phyloP scores from a whole-genome alignment of 2,329 filamentous ascomycete species.

The Epichloe sylvatica region DNA sequence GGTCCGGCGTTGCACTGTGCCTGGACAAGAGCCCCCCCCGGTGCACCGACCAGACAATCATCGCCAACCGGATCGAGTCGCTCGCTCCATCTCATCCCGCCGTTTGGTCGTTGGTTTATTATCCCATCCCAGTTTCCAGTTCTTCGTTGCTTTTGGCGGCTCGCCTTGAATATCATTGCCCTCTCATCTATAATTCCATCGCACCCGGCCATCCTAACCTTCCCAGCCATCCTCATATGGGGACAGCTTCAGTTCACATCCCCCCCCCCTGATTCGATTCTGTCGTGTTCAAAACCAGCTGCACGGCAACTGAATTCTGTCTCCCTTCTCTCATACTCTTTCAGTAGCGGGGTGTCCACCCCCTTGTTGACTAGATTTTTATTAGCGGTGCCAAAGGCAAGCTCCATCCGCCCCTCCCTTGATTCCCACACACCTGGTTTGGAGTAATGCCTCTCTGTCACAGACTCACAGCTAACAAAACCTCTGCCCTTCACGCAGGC shows the following conservation, averaged over 20 bases:
- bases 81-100: neutral
- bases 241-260: neutral
- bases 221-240: neutral
- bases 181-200: no score
- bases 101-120: neutral
- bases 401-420: slow-evolving; percentile 4
- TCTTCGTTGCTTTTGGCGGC: neutral
- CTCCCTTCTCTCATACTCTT: slow-evolving; percentile 1
- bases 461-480: slow-evolving; percentile 1
- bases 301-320: neutral
- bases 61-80: slow-evolving; percentile 1
- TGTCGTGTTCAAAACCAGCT: neutral
- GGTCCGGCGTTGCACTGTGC: neutral
- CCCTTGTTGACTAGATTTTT: slow-evolving; percentile 5
- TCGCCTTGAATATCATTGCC: neutral
- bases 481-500: slow-evolving; percentile 3
- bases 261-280: neutral
- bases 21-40: neutral
- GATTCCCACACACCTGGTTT: neutral
- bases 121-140: neutral
- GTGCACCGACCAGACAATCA: neutral
- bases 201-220: neutral
- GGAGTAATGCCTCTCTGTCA: neutral
- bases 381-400: neutral
- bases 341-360: slow-evolving; percentile 1